These are phyloP conservation scores for Recurvomyces mirabilis DNA, from an alignment of 495 filamentous ascomycete genomes.

Conservation along the genomic window DNA sequence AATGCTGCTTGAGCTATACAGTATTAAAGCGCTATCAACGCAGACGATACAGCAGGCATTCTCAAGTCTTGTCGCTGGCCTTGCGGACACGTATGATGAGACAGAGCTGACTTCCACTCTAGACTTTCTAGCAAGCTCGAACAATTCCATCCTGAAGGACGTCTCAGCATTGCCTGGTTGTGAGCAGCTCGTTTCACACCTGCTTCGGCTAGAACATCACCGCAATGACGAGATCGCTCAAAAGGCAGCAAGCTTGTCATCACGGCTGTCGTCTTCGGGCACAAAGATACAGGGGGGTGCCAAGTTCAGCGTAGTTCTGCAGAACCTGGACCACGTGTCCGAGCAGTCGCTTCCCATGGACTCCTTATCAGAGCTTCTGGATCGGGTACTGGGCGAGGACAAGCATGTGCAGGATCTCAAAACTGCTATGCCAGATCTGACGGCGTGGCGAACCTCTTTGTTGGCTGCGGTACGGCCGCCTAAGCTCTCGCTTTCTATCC, in stretches of 20 bases:
- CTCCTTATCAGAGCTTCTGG: slow-evolving; percentile 43
- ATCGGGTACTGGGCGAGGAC: slow-evolving; percentile 35
- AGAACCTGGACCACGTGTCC: slow-evolving; percentile 37
- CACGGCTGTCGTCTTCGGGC: slow-evolving; percentile 25
- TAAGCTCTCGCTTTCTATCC: slow-evolving; percentile 40
- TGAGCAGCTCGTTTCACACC: slow-evolving; percentile 41
- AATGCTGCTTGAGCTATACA: slow-evolving; percentile 5
- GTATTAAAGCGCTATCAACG: slow-evolving; percentile 12
- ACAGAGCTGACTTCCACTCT: not conserved
- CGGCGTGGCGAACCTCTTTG: slow-evolving; percentile 7
- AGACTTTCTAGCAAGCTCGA: not conserved
- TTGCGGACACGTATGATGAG: not conserved
- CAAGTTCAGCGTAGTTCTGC: slow-evolving; percentile 27
- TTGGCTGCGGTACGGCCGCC: not conserved
- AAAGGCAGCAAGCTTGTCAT: slow-evolving; percentile 35
- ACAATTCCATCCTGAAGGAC: not conserved
- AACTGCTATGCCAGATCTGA: slow-evolving; percentile 5
- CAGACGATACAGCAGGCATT: slow-evolving; percentile 23
- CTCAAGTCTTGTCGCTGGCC: slow-evolving; percentile 19
- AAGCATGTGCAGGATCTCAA: not conserved
- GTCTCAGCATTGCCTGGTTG: slow-evolving; percentile 28
- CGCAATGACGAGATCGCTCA: slow-evolving; percentile 42
- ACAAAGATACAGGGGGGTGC: slow-evolving; percentile 30
- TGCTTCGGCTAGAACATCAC: slow-evolving; percentile 49
- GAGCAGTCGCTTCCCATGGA: slow-evolving; percentile 40